phyloP scores from a whole-genome alignment of 768 basidiomycete species.

The Candolleomyces aberdarensis region DNA sequence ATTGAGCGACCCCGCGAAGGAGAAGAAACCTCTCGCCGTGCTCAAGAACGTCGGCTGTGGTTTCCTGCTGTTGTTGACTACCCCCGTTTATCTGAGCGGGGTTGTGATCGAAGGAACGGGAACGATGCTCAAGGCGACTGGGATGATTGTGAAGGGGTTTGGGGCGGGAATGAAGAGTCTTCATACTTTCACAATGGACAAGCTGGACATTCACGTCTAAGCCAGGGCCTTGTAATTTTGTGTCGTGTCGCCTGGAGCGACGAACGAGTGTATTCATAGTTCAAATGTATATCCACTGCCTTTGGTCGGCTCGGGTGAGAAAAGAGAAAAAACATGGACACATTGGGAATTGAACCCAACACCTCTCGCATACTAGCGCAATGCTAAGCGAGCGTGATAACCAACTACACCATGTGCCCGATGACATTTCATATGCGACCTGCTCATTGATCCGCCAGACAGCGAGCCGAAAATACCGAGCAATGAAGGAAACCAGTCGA shows the following conservation, averaged over 20 bases:
- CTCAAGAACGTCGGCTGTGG: slow-evolving; percentile 1
- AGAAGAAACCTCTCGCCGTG: not conserved
- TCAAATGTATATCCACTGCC: too few species aligned
- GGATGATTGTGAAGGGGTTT: not conserved
- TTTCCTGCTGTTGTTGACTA: slow-evolving; percentile 1
- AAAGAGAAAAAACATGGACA: too few species aligned
- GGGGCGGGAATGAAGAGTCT: slow-evolving; percentile 6
- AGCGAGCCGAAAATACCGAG: too few species aligned
- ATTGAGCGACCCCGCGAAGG: not conserved
- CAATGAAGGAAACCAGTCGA: too few species aligned
- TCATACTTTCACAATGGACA: slow-evolving; percentile 5
- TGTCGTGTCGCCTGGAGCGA: too few species aligned
- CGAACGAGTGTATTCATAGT: too few species aligned
- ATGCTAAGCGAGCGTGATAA: slow-evolving; percentile 17
- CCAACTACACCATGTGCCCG: slow-evolving; percentile 17
- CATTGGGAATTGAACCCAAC: not conserved
- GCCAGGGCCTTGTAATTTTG: not conserved
- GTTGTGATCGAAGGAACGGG: slow-evolving; percentile 5
- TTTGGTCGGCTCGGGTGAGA: too few species aligned
- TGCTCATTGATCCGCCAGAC: too few species aligned
- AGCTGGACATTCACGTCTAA: not conserved
- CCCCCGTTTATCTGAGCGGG: slow-evolving; percentile 2
- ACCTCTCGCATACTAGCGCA: slow-evolving; percentile 8
- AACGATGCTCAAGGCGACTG: slow-evolving; percentile 2
- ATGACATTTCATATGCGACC: not conserved